Conservation (phyloP, 2,329 filamentous ascomycete genomes). For the Xylaria sp. region DNA sequence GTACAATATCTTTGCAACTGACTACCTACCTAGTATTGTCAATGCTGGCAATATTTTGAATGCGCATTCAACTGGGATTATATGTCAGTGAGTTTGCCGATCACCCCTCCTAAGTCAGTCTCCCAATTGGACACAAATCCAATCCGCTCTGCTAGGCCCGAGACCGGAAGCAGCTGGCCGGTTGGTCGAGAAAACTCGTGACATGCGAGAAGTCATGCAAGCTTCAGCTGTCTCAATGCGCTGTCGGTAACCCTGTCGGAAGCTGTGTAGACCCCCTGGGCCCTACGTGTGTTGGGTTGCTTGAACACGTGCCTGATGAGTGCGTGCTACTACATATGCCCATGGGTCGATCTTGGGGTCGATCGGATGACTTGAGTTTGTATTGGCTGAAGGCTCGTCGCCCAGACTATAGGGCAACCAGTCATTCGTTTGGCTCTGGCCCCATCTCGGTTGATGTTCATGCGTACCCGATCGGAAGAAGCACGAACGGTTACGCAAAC, state of each 20-base stretch:
- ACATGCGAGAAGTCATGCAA: neutral
- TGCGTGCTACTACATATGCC: neutral
- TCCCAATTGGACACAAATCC: neutral
- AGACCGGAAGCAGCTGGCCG: neutral
- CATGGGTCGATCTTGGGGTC: neutral
- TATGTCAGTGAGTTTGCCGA: neutral
- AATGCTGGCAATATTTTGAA: neutral
- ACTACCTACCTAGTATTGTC: neutral
- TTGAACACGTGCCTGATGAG: neutral
- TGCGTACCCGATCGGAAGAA: neutral
- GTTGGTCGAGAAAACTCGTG: neutral
- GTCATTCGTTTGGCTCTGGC: neutral
- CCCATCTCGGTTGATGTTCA: neutral
- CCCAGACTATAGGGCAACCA: neutral
- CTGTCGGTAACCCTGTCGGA: neutral
- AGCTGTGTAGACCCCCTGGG: neutral
- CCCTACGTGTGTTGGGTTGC: neutral
- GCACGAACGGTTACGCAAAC: neutral
- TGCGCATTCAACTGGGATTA: neutral
- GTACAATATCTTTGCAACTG: neutral
- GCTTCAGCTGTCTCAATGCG: neutral
- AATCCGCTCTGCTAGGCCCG: neutral
- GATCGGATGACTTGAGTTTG: neutral
- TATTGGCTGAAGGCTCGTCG: neutral
- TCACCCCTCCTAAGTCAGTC: neutral